Conservation (phyloP, 768 basidiomycete genomes). For the Termitomyces eurrhizus region DNA sequence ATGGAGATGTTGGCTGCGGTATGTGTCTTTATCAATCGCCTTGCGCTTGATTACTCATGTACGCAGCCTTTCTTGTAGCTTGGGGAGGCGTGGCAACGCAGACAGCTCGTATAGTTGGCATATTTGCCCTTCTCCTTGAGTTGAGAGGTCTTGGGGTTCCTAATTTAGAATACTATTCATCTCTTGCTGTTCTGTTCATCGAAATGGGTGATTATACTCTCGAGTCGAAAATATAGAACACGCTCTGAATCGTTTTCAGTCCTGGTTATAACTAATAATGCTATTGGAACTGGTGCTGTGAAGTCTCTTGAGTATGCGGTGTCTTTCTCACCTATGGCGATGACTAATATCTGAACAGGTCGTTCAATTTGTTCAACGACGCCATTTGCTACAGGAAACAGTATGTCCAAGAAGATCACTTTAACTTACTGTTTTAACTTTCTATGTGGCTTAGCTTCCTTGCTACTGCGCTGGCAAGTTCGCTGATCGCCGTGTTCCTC, state of each 20-base stretch:
- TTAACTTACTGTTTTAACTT: neutral
- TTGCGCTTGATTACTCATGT: neutral
- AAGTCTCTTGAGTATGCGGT: neutral
- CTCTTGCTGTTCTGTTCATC: conserved; percentile 5
- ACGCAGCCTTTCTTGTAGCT: conserved; percentile 13
- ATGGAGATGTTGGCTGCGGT: conserved; percentile 10
- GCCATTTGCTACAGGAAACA: conserved; percentile 15
- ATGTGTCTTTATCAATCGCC: neutral
- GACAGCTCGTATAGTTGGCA: conserved; percentile 11
- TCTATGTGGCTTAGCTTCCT: conserved; percentile 5
- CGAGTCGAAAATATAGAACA: neutral
- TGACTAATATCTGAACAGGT: neutral
- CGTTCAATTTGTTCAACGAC: neutral
- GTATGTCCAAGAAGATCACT: conserved; percentile 1
- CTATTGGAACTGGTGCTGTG: conserved; percentile 10
- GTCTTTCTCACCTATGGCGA: neutral
- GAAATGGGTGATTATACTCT: conserved; percentile 6
- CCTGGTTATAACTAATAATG: conserved; percentile 13
- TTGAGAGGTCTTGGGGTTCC: conserved; percentile 10
- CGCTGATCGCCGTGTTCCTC: conserved; percentile 6
- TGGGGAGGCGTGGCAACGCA: conserved; percentile 17
- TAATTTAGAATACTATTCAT: conserved; percentile 7
- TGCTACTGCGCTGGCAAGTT: conserved; percentile 12
- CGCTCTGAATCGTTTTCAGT: conserved; percentile 2
- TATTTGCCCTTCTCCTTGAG: conserved; percentile 11